Percentiles rank a stretch among this genome's conserved stretches.
Evolutionary conservation across 495 filamentous ascomycete species (phyloP).

Genomic region (Aspergillus saccharolyticus): DNA sequence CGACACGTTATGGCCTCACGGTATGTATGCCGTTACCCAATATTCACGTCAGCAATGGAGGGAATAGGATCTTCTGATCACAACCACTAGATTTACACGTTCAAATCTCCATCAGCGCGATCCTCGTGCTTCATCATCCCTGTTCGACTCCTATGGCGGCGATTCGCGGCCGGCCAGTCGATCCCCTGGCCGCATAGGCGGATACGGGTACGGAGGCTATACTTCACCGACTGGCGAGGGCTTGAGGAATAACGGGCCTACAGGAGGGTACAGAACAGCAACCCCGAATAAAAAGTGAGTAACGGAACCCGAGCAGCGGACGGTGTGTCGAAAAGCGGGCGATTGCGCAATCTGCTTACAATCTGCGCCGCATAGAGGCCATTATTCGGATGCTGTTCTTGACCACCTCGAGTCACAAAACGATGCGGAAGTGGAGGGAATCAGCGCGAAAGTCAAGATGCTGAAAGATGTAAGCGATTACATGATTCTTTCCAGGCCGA

Average conservation of each 20-base stretch:
- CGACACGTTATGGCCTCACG: slow-evolving; percentile 27
- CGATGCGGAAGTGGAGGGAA: slow-evolving; percentile 82
- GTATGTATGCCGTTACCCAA: slow-evolving; percentile 17
- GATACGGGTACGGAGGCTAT: slow-evolving; percentile 57
- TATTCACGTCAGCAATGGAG: background rate
- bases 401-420: slow-evolving; percentile 95
- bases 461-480: slow-evolving; percentile 74
- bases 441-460: slow-evolving; percentile 83
- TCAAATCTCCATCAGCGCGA: slow-evolving; percentile 58
- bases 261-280: slow-evolving; percentile 53
- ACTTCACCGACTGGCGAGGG: slow-evolving; percentile 38
- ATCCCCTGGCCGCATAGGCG: slow-evolving; percentile 47
- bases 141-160: slow-evolving; percentile 82
- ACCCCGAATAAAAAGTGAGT: slow-evolving; percentile 79
- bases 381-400: slow-evolving; percentile 89
- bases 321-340: too few relatives aligned
- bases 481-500: background rate
- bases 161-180: slow-evolving; percentile 47
- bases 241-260: slow-evolving; percentile 28
- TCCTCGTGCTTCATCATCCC: slow-evolving; percentile 71
- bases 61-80: background rate
- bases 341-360: slow-evolving; percentile 8
- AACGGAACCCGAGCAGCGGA: background rate
- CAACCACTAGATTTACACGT: slow-evolving; percentile 48
- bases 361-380: slow-evolving; percentile 52